Evolutionary conservation across 2,329 filamentous ascomycete species (phyloP), one percentile per base, ranked within the genome.

Genomic region (Fusarium heterosporum): DNA sequence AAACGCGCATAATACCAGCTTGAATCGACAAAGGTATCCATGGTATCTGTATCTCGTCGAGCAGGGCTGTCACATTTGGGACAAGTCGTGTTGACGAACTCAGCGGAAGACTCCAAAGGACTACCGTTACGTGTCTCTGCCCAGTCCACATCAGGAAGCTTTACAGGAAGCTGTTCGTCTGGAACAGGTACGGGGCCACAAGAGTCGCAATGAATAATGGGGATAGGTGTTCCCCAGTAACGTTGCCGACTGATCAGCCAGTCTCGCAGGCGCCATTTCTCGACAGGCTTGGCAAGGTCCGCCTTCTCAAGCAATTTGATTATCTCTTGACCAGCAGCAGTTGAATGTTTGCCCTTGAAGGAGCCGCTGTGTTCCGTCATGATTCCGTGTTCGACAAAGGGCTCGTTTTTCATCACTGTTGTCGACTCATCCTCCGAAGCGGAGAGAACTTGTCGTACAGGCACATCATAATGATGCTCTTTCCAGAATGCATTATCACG

Each of bases 21-120:
- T 3, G 93, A 97, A 78, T 97, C 93, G 62, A 97, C 93, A 78
- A 97, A 97, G 0, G 93, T 97, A 77, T 97, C 93, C 93, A 97
- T 97, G 4, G 93, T 97, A 76, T 97, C 93, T 0, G 93, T 97
- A 68, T 97, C 93, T 66, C 93, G 86, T 75, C 88, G 90, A 8
- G 92, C 93, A 25, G 87, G 79, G 2, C 85, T 83, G 16, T 85
- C 80, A 72, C 93, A 97, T 69, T 86, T 86, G 7, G 93, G 93
- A 74, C 93, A 97, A 4, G 83, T 77, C 0, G 89, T 91, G 70
- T 93, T 87, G 43, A 93, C 83, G 89, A 93, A 97, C 9, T 90
- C 87, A 13, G 88, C 79, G 3, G 89, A 88, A 19, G 86, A 84
- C 67, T 92, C 91, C 17, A 97, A 82, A 1, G 93, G 92, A 71